A percentile compares a stretch with the other conserved stretches of the same genome.
Evolutionary conservation across 345 rosid species (phyloP).

Genomic region (Camelina neglecta): DNA sequence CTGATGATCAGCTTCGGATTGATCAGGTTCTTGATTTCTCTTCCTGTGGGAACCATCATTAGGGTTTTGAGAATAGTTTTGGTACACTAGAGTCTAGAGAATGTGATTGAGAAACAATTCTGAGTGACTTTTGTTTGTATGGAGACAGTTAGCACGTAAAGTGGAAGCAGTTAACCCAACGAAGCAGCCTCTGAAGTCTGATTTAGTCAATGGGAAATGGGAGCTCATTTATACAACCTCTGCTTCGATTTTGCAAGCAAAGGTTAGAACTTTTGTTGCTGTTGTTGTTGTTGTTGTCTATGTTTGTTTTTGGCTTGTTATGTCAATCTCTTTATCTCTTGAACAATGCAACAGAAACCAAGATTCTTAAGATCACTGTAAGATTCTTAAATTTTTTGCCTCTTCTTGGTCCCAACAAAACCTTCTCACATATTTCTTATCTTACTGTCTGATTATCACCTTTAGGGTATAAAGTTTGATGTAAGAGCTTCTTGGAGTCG

Average conservation of each 20-base stretch:
- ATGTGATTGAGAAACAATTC: neutral
- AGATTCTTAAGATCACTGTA: constrained; percentile 58
- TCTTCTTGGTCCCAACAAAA: too few relatives aligned
- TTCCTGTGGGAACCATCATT: constrained; percentile 6
- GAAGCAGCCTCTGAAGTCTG: constrained; percentile 83
- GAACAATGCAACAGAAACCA: constrained; percentile 64
- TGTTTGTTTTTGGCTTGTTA: neutral
- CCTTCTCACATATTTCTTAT: too few relatives aligned
- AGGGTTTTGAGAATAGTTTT: neutral
- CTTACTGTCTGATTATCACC: too few relatives aligned
- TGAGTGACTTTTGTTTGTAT: constrained; percentile 10
- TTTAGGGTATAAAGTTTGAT: too few relatives aligned
- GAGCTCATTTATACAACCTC: constrained; percentile 94
- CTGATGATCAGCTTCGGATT: constrained; percentile 73
- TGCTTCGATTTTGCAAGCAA: constrained; percentile 73
- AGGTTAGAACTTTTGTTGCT: constrained; percentile 47
- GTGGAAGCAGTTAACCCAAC: constrained; percentile 82
- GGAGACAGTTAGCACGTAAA: constrained; percentile 65
- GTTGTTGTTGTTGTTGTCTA: constrained; percentile 12
- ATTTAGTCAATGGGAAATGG: constrained; percentile 84
- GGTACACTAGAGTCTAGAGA: constrained; percentile 3
- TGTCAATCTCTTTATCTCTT: constrained; percentile 28
- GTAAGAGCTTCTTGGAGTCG: too few relatives aligned
- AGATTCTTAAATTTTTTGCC: too few relatives aligned
- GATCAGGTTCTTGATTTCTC: constrained; percentile 57